These are phyloP conservation scores for Aspergillus cristatus DNA, from an alignment of 495 filamentous ascomycete genomes.

Conservation along the genomic window DNA sequence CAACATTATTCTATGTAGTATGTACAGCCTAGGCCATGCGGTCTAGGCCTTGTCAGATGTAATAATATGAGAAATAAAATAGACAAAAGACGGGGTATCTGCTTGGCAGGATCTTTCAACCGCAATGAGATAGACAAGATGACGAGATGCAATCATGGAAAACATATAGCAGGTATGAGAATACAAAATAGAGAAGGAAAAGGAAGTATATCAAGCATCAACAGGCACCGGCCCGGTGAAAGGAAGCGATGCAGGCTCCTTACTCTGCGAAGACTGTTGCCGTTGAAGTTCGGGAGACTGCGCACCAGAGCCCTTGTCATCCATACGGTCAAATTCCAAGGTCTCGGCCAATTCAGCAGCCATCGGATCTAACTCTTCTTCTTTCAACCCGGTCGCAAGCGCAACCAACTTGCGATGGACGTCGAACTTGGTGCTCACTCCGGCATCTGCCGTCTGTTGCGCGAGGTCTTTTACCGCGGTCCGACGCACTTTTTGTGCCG, in stretches of 20 bases:
- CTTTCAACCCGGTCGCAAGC: constrained; percentile 39
- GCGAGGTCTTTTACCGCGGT: constrained; percentile 34
- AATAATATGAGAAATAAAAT: no score
- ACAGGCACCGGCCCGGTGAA: constrained; percentile 24
- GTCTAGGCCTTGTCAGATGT: no score
- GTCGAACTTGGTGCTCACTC: constrained; percentile 42
- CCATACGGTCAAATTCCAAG: constrained; percentile 38
- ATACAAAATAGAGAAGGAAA: background rate
- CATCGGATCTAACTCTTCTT: constrained; percentile 42
- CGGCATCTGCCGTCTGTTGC: constrained; percentile 40
- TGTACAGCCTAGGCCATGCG: no score
- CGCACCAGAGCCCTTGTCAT: constrained; percentile 23
- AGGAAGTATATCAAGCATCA: constrained; percentile 18
- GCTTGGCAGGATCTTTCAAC: no score
- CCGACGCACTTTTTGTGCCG: constrained; percentile 32
- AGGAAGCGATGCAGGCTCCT: constrained; percentile 17
- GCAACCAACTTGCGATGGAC: constrained; percentile 44
- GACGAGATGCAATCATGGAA: background rate
- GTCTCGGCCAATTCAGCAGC: constrained; percentile 37
- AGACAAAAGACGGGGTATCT: no score
- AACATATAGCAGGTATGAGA: background rate
- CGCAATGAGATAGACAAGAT: no score
- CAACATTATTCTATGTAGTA: no score
- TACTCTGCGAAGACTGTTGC: constrained; percentile 10
- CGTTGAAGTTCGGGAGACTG: constrained; percentile 22